These are phyloP conservation scores for Taxillus chinensis DNA, from an alignment of 164 flowering plant genomes.

Conservation along the genomic window DNA sequence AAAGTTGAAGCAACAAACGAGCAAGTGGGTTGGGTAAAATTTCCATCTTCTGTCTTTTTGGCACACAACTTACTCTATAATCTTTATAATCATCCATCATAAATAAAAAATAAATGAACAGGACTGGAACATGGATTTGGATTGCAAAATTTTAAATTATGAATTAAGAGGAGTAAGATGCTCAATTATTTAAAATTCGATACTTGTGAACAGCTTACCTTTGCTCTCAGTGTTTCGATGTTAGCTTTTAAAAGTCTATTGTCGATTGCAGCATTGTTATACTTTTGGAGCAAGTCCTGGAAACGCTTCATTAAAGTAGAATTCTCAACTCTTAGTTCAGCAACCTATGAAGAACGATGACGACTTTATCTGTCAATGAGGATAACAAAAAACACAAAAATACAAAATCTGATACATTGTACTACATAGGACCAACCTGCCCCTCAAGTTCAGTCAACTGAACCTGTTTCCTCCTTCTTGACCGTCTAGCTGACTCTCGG, in stretches of 20 bases:
- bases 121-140: no score
- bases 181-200: not conserved
- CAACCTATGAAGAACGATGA: conserved; percentile 37
- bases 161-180: no score
- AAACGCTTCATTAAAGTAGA: conserved; percentile 40
- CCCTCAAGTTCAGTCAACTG: conserved; percentile 90
- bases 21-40: no score
- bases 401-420: not conserved
- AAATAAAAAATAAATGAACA: no score
- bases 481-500: conserved; percentile 93
- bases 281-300: conserved; percentile 63
- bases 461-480: conserved; percentile 94
- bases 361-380: conserved; percentile 1
- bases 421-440: conserved; percentile 39
- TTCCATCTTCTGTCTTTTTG: no score
- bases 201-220: conserved; percentile 28
- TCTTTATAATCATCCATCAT: no score
- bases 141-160: no score
- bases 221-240: conserved; percentile 94
- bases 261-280: conserved; percentile 86
- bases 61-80: no score
- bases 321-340: conserved; percentile 7
- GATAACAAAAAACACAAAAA: not conserved
- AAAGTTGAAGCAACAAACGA: no score
- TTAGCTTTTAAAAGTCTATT: conserved; percentile 94